Evolutionary conservation across 1,284 basidiomycete species (phyloP).

Genomic region (Leccinum pallidistipes): DNA sequence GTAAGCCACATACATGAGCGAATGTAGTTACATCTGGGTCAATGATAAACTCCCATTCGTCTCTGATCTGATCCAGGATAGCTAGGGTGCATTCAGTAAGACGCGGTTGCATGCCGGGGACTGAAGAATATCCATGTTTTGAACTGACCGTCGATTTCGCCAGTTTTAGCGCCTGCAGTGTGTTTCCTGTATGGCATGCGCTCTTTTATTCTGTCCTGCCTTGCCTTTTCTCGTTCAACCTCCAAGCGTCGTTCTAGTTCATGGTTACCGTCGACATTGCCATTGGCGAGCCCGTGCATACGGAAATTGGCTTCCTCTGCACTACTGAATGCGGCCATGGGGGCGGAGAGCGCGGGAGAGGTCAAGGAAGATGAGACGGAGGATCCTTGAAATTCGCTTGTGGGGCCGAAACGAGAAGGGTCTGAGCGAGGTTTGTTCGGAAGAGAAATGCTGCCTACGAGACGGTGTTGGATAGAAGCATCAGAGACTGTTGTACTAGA

Average conservation of each 20-base stretch:
- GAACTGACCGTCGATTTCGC: conserved; percentile 74
- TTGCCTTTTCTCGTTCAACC: conserved; percentile 55
- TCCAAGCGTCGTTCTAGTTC: conserved; percentile 58
- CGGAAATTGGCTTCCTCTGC: conserved; percentile 48
- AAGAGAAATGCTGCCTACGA: conserved; percentile 31
- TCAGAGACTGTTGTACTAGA: conserved; percentile 44
- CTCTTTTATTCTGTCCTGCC: conserved; percentile 66
- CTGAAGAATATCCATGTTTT: conserved; percentile 3
- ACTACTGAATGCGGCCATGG: conserved; percentile 66
- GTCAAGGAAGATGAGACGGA: conserved; percentile 38
- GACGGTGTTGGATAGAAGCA: conserved; percentile 33
- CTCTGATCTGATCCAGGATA: conserved; percentile 80
- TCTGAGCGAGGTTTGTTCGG: conserved; percentile 34
- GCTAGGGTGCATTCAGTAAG: conserved; percentile 43
- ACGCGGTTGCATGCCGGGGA: neutral
- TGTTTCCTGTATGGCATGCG: conserved; percentile 57
- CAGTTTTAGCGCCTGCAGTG: conserved; percentile 56
- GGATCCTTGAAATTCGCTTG: conserved; percentile 32
- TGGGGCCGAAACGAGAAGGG: conserved; percentile 34
- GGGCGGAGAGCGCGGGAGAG: conserved; percentile 50
- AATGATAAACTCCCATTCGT: conserved; percentile 89
- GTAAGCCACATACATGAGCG: neutral
- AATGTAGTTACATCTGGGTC: conserved; percentile 69
- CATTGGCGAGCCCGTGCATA: conserved; percentile 54
- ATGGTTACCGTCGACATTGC: conserved; percentile 48